Base-by-base conservation (phyloP, 2,329 filamentous ascomycete genomes). In the Ophiognomonia clavigignenti-juglandacearum region DNA sequence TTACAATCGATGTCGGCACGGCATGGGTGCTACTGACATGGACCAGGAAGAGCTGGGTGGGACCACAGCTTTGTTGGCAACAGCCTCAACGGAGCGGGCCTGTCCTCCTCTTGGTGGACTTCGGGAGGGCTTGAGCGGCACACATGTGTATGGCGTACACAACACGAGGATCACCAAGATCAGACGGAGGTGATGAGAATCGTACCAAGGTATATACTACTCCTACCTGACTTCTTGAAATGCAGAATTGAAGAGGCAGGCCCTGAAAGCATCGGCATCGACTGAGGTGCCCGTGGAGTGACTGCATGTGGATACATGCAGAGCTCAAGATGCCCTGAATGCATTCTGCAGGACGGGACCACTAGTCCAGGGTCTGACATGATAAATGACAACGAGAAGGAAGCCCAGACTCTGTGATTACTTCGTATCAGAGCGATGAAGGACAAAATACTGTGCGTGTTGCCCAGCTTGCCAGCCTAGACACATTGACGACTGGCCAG, bases 401-500 rank as follows among this genome's bases (percentile, higher is more conserved):
- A 5, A 10, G 5, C 32, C 40, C 32, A 41, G 36, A 41, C 20
- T 11, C 23, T n/a, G 9, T 23, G 20, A n/a, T n/a, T n/a, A n/a
- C n/a, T n/a, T n/a, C n/a, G n/a, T n/a, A n/a, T n/a, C n/a, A 46
- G 32, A 34, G 34, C 20, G 43, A 46, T 50, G 39, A 40, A 47
- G 48, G 40, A 45, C 41, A n/a, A 36, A 40, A 37, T 42, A 9
- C 13, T 16, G 19, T 45, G 18, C 40, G 31, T 16, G 38, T 24
- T 45, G 19, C 26, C 37, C 26, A 22, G 26, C 38, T 27, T 26
- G 13, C 45, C 24, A 48, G 23, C 32, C 40, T 18, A 16, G 19
- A 11, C 18, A 14, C 16, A 26, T 36, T 44, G 37, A 34, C 48
- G 41, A 31, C 45, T 27, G 38, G 48, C 32, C 40, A 20, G 27